These are phyloP conservation scores for Oenanthe sinensis DNA, from an alignment of 129 eudicot species.

Conservation along the genomic window DNA sequence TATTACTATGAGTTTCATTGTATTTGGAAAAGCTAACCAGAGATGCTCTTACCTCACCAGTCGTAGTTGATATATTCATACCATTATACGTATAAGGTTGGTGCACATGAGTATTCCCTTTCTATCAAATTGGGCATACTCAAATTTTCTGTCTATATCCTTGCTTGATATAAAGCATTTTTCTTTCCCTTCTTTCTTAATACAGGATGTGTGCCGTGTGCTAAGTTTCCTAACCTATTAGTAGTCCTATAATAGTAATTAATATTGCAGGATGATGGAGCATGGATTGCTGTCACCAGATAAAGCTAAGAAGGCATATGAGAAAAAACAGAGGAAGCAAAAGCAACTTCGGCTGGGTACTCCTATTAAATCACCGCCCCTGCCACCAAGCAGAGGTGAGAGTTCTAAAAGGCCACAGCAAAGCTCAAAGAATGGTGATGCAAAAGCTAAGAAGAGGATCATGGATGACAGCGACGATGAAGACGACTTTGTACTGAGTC, in stretches of 20 bases:
- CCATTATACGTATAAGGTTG: not conserved
- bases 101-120: not conserved
- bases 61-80: too few relatives aligned
- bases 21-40: too few relatives aligned
- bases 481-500: constrained; percentile 59
- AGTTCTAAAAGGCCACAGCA: constrained; percentile 45
- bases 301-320: constrained; percentile 70
- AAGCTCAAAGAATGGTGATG: constrained; percentile 62
- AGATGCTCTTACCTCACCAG: not conserved
- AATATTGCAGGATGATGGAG: constrained; percentile 85
- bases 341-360: constrained; percentile 66
- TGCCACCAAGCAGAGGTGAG: constrained; percentile 45
- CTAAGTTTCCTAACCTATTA: not conserved
- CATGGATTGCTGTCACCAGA: constrained; percentile 91
- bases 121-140: not conserved
- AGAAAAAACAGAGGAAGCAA: constrained; percentile 83
- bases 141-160: not conserved
- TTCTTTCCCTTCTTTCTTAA: not conserved
- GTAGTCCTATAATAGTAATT: not conserved
- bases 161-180: not conserved
- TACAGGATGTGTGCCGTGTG: not conserved
- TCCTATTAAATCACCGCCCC: constrained; percentile 61
- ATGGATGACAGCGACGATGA: constrained; percentile 41
- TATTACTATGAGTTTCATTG: not conserved
- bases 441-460: constrained; percentile 54